Percentiles rank a stretch among this genome's conserved stretches.
phyloP scores from a whole-genome alignment of 495 filamentous ascomycete species.

The Penicillium egyptiacum region DNA sequence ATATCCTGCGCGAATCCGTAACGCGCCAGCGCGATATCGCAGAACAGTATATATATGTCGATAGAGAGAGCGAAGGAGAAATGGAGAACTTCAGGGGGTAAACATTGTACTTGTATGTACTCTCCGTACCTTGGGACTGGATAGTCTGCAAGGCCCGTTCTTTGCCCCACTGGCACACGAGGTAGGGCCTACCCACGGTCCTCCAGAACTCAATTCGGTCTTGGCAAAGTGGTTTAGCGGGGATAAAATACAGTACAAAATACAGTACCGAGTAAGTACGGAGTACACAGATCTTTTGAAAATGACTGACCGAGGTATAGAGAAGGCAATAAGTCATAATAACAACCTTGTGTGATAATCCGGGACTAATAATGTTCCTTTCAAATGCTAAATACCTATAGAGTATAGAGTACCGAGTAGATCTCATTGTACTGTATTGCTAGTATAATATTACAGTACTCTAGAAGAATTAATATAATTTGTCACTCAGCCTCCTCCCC shows the following conservation, averaged over 20 bases:
- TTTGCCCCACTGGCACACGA: constrained; percentile 12
- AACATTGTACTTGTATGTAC: background rate
- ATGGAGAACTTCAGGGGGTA: background rate
- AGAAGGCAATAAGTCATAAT: too few relatives aligned
- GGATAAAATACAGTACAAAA: background rate
- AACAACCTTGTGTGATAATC: too few relatives aligned
- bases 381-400: too few relatives aligned
- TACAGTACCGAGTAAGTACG: too few relatives aligned
- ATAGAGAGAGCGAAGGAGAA: background rate
- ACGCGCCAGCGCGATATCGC: constrained; percentile 33
- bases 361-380: too few relatives aligned
- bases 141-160: constrained; percentile 4
- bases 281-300: too few relatives aligned
- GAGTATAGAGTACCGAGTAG: too few relatives aligned
- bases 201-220: constrained; percentile 7
- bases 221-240: constrained; percentile 9
- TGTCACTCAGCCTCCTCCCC: too few relatives aligned
- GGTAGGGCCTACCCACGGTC: background rate
- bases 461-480: too few relatives aligned
- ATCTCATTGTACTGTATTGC: too few relatives aligned
- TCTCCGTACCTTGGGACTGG: background rate
- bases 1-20: constrained; percentile 20
- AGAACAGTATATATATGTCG: background rate
- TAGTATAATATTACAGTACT: too few relatives aligned
- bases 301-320: too few relatives aligned